Percentiles rank a stretch among this genome's conserved stretches.
Evolutionary conservation across 2,329 filamentous ascomycete genomes (phyloP).

Genomic region (Fusarium brevicatenulatum): DNA sequence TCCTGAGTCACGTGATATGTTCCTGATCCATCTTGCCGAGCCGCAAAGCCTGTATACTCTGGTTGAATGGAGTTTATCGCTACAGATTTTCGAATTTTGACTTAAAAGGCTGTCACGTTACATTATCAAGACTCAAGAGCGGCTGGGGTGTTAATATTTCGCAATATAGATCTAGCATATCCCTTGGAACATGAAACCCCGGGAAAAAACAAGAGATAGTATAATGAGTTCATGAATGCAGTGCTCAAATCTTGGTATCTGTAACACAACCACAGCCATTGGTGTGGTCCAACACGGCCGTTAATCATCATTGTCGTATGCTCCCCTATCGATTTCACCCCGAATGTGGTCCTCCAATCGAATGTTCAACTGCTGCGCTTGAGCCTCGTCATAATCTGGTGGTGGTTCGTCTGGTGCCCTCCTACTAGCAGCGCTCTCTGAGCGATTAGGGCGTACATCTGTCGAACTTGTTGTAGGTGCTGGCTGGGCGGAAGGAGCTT

Average conservation of each 20-base stretch:
- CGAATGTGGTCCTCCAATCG: conserved; percentile 76
- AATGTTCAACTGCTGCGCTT: conserved; percentile 72
- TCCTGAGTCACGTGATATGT: neutral
- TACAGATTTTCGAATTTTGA: neutral
- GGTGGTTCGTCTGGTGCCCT: conserved; percentile 77
- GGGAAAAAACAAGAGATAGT: conserved; percentile 27
- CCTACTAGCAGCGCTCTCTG: conserved; percentile 52
- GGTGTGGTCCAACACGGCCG: conserved; percentile 28
- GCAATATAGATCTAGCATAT: conserved; percentile 17
- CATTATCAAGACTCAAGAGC: neutral
- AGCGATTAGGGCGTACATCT: conserved; percentile 44
- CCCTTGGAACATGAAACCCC: conserved; percentile 19
- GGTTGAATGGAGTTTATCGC: neutral
- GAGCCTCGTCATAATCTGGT: conserved; percentile 91
- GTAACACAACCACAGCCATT: conserved; percentile 34
- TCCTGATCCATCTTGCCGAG: neutral
- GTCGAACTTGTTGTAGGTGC: conserved; percentile 42
- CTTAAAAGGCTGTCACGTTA: neutral
- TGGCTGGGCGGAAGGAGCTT: conserved; percentile 60
- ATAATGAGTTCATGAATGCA: conserved; percentile 31
- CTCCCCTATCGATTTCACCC: conserved; percentile 73
- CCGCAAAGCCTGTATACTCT: conserved; percentile 5
- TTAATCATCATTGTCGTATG: conserved; percentile 44
- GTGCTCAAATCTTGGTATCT: conserved; percentile 40
- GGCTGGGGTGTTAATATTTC: neutral